Evolutionary conservation across 331 rosid genomes (phyloP), one percentile per base, ranked within the genome.

Genomic region (Malus hybrid): DNA sequence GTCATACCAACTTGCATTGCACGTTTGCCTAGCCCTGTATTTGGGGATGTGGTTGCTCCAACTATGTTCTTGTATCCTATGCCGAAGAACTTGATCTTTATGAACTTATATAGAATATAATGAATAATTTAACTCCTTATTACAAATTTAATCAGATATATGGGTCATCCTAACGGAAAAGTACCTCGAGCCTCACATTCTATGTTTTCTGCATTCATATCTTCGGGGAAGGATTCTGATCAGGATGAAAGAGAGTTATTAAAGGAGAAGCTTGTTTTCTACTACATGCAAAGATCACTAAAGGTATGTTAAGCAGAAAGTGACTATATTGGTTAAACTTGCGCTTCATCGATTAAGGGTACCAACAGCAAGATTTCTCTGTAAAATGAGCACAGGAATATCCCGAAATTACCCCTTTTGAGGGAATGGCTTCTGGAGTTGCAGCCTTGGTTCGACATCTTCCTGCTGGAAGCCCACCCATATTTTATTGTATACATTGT

Each of bases 381-480:
- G 67, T 76, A 33, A 76, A 77, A 56, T 83, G 78, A 80, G 65
- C 84, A 59, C 67, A 94, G 98, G 92, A 88, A 71, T 94, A 88
- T 84, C 99, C 99, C 11, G 85, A 83, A 78, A 82, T 85, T 76
- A 94, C 99, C 75, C 99, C 97, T 32, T 91, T 91, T 31, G 96
- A 94, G 79, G 99, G 99, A 69, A 82, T 94, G 90, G 97, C 97
- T 85, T 86, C 97, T 75, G 97, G 97, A 74, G 90, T 94, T 80
- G 86, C 87, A 68, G 91, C 93, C 59, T 74, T 91, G 83, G 88
- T 86, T 59, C 90, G 90, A 50, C 84, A 90, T 85, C 92, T 94
- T 81, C 98, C 96, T 71, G 97, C 97, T 34, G 96, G 98, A 80
- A 91, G 97, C 80, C 96, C 98, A 60, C 86, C 93, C 73, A 91